Base-by-base conservation (phyloP, 805 yeast species). In the Candida cerambycidarum region DNA sequence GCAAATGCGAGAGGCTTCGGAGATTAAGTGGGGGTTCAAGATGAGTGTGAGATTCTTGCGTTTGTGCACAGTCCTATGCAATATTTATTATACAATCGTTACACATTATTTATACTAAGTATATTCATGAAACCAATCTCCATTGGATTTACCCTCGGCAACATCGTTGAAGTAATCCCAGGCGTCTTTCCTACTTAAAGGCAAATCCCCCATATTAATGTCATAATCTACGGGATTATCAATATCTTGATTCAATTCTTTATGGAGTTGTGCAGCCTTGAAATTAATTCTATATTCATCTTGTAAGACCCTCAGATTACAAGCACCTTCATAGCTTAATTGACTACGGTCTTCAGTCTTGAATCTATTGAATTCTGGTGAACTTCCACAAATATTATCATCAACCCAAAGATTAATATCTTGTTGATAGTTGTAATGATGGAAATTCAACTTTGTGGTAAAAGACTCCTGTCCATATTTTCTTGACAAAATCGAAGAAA, bases 321-420 rank as follows among this genome's bases (percentile, higher is more conserved):
- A 70, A 7, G 77, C 73, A 11, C 76, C 78, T 35, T 44, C 47
- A 8, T 63, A 45, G 0, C 71, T 61, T 28, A 69, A 51, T 11
- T 51, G 44, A 3, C 61, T 57, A 9, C 54, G 52, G 30, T 60
- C 60, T 33, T 47, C 56, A 48, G 49, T 56, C n/a, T 42, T 42
- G 38, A 57, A 53, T 35, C 59, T 45, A 17, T 52, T 54, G 7
- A 46, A 41, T 11, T 44, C 39, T n/a, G 75, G 74, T 1, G 59
- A 41, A 5, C 43, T 35, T 29, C 55, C 52, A 53, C 79, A 74
- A 7, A 67, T 50, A 17, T 58, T 53, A 48, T 73, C 71, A 4
- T 75, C 67, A 3, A 75, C 76, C 80, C 79, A 75, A 27, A 74
- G 48, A 16, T 61, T 58, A 39, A 75, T 59, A 43, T 73, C 76